Base-by-base conservation (phyloP, 176 grass and related monocot genomes). In the Carex scoparia region DNA sequence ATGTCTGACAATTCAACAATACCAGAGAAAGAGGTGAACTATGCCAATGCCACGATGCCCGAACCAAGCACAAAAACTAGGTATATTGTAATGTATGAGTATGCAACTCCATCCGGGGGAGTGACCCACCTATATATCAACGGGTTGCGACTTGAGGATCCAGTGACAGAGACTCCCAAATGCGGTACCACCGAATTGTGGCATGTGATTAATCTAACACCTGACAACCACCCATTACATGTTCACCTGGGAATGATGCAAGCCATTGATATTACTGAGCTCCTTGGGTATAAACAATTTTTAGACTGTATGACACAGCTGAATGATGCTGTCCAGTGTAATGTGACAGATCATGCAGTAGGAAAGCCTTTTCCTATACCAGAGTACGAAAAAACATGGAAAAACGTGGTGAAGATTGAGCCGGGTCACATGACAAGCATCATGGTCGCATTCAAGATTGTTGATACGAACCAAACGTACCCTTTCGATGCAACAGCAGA, bases 161-260 rank as follows among this genome's bases (percentile, higher is more conserved):
- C 87, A 46, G 87, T 69, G 58, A 96, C 94, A 84, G 94, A 96
- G 76, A 96, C 86, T 59, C 94, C 94, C 28, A 44, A 31, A 82
- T 3, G 40, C 0, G 89, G 91, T 0, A 72, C 85, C 61, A 90
- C 94, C 51, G 94, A 96, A 86, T 84, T 93, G 81, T 93, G 94
- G 94, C 86, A 96, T 72, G 89, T 96, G 83, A 81, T 96, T 74
- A 96, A 96, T 84, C 87, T 96, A 9, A 96, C 94, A 55, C 75
- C 14, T 46, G 94, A 96, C 65, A 88, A 88, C 89, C 94, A 96
- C 89, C 94, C 94, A 14, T 82, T 96, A 13, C 94, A 96, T 86
- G 65, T 96, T 9, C 94, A 96, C 59, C 82, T 96, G 7, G 91
- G 91, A 19, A 66, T 77, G 66, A 91, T 93, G 65, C 87, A 88